Percentiles rank a stretch among this genome's conserved stretches.
phyloP scores from a whole-genome alignment of 108 stramenopile species.

The Cyclostephanos invisitatus region DNA sequence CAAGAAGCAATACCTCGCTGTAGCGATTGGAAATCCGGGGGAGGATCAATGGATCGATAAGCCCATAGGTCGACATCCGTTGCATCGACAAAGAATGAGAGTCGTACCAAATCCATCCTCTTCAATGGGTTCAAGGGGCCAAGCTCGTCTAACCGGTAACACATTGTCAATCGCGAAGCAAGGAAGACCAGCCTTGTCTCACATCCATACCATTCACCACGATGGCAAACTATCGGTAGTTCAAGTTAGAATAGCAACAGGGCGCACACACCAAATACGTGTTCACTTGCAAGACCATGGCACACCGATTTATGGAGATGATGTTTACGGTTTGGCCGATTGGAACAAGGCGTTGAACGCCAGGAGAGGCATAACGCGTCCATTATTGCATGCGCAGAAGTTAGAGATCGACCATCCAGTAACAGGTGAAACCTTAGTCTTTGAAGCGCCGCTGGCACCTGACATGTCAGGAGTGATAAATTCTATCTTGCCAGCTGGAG shows the following conservation, averaged over 20 bases:
- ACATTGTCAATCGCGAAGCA: conserved; percentile 39
- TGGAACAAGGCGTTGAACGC: conserved; percentile 83
- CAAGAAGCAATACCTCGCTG: conserved; percentile 88
- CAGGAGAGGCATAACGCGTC: conserved; percentile 77
- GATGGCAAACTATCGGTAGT: conserved; percentile 91
- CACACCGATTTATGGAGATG: conserved; percentile 95
- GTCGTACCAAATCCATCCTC: conserved; percentile 81
- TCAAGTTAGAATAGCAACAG: conserved; percentile 91
- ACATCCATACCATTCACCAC: conserved; percentile 77
- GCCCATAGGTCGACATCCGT: conserved; percentile 92
- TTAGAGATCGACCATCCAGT: conserved; percentile 89
- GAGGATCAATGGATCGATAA: conserved; percentile 83
- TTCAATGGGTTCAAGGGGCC: conserved; percentile 15
- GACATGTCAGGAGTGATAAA: conserved; percentile 80
- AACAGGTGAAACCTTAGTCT: conserved; percentile 78
- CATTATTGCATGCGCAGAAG: conserved; percentile 88
- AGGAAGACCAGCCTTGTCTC: conserved; percentile 82
- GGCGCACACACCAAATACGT: conserved; percentile 94
- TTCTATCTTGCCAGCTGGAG: conserved; percentile 65
- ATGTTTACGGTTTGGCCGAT: conserved; percentile 89
- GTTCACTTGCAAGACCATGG: conserved; percentile 93
- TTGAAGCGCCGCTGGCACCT: conserved; percentile 82
- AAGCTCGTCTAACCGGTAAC: conserved; percentile 32
- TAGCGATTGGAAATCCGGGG: conserved; percentile 89
- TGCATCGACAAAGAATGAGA: conserved; percentile 92